These are phyloP conservation scores for Sugiyamaella pinicola DNA, from an alignment of 1,139 yeast species.

Conservation along the genomic window DNA sequence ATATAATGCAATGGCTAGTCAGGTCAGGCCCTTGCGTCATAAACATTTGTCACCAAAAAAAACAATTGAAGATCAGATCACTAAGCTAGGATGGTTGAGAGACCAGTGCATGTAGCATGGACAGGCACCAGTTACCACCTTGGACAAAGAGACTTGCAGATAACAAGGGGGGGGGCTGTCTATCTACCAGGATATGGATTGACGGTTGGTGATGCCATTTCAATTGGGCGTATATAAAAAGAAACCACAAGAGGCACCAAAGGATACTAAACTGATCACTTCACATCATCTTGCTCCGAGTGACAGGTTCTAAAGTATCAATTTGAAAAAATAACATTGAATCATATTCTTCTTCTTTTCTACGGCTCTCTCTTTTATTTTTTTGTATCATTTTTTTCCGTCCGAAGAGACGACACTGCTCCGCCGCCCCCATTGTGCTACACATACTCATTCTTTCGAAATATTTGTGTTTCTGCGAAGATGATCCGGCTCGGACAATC, in stretches of 20 bases:
- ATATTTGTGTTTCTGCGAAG: not conserved
- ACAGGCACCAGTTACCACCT: constrained; percentile 15
- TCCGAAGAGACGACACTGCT: not conserved
- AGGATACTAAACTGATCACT: no score
- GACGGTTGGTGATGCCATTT: not conserved
- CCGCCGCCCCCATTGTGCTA: not conserved
- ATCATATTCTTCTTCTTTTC: no score
- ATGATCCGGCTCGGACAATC: constrained; percentile 13
- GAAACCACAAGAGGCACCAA: not conserved
- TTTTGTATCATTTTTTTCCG: no score
- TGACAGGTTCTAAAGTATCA: no score
- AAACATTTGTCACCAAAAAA: constrained; percentile 7
- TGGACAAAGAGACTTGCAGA: constrained; percentile 19
- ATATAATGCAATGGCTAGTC: constrained; percentile 1
- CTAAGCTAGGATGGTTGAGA: constrained; percentile 12
- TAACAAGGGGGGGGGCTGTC: constrained; percentile 12
- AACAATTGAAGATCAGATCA: constrained; percentile 16
- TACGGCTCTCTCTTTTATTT: no score
- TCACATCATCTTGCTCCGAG: no score
- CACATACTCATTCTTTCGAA: constrained; percentile 1
- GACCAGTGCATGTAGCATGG: not conserved
- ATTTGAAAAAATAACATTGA: no score
- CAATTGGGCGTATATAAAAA: not conserved
- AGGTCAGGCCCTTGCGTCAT: constrained; percentile 6
- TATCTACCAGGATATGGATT: constrained; percentile 7